Base-by-base conservation (phyloP, 2,329 filamentous ascomycete species). In the Fusarium guadeloupense region DNA sequence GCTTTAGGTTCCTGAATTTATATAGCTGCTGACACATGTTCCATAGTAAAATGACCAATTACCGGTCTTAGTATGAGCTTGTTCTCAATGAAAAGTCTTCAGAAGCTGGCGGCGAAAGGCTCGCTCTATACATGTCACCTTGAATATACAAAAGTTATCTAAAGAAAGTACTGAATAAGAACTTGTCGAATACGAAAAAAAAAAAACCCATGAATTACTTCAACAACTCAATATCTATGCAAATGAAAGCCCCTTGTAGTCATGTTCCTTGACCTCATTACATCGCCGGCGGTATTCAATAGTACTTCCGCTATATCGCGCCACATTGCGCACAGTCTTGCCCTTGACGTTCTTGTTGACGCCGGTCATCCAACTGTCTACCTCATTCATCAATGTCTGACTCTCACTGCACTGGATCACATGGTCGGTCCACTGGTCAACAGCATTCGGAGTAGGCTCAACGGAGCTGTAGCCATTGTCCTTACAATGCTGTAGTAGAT, bases 301-400 rank as follows among this genome's bases (percentile, higher is more conserved):
- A 8, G 43, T 54, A 9, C 44, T 54, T 0, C 64, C 64, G 3
- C 61, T 59, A 4, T 68, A 66, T 6, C 64, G 37, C 1, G 5
- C 81, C 77, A 47, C 74, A 21, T 78, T 71, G 4, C 77, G 75
- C 28, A 83, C 73, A n/a, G 70, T 73, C 52, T 75, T 78, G 31
- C 77, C 73, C 66, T 82, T 82, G 17, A 83, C 66, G 48, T 83
- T 83, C 53, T 74, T 81, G 49, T 84, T 84, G 0, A 84, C 78
- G 1, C 82, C 82, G 16, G 81, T 84, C 79, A 84, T 81, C 82
- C 81, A 85, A 6, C 75, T 78, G 52, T 84, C 81, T 1, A 69
- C 41, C 17, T 68, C 59, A 12, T 68, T 68, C 1, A 75, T 69
- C 21, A 84, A 64, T 1, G 77, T 44, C 10, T 65, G 65, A 0